Base-by-base conservation (phyloP, 345 rosid species). In the Hypericum androsaemum region DNA sequence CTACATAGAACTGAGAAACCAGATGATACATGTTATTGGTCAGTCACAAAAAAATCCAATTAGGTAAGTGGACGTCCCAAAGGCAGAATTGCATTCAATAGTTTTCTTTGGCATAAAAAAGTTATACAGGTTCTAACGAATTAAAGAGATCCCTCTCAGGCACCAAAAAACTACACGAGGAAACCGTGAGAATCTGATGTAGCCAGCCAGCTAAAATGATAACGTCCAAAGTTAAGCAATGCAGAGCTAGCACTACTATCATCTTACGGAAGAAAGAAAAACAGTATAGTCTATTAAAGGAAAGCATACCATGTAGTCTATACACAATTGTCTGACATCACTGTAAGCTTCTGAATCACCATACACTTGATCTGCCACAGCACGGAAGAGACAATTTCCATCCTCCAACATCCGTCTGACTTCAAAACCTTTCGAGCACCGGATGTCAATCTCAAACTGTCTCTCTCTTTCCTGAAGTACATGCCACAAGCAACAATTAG, bases 311-410 rank as follows among this genome's bases (percentile, higher is more conserved):
- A 94, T 88, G 66, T 94, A 88, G 59, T 94, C 96, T 52, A 94
- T 76, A 81, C 99, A 88, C 97, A 94, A 66, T 70, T 94, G 97
- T 63, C 97, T 73, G 53, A 71, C 72, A 69, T 68, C 40, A 69
- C 83, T 92, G 71, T 86, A 74, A 7, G 53, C 66, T 56, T 94
- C 99, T 43, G 96, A 80, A 68, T 94, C 99, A 60, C 97, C 99
- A 57, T 86, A 79, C 53, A 94, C 97, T 77, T 94, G 99, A 86
- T 94, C 99, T 46, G 96, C 95, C 37, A 88, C 88, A 68, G 96
- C 99, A 43, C 88, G 89, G 41, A 94, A 94, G 54, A 94, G 95
- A 74, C 99, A 94, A 59, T 94, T 94, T 39, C 99, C 99, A 75
- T 88, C 99, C 83, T 77, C 95, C 74, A 94, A 17, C 99, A 94